Evolutionary conservation across 768 basidiomycete species (phyloP), one percentile per base, ranked within the genome.

Genomic region (Serendipita sp.): DNA sequence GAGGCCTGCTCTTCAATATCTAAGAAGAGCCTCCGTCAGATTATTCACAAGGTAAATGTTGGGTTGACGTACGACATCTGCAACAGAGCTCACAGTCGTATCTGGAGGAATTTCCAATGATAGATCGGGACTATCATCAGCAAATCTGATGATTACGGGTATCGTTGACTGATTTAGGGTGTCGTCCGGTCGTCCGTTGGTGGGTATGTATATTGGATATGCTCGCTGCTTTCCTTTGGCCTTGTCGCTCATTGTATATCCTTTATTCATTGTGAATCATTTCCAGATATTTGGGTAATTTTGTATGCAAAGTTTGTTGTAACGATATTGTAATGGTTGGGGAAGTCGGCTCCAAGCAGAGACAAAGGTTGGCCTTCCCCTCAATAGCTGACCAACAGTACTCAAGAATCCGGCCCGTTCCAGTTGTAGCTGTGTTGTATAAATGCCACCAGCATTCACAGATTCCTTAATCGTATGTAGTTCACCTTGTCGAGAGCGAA

Each of bases 401-500:
- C n/a, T 8, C 48, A 51, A 51, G 48, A 51, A 8, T 4, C 11
- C 28, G 16, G 5, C n/a, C 8, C 48, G 16, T 10, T 23, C 10
- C 10, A 16, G n/a, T 52, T 3, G 5, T 52, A n/a, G 32, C 2
- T 63, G 13, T 56, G 13, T 41, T 41, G 38, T 68, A 71, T 68
- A 71, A 68, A 67, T 76, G 72, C 67, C 65, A 23, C 80, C 80
- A 32, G 70, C 75, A 16, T 80, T 80, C 66, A 41, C 71, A 8
- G 78, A 81, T 68, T 81, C 81, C 63, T 78, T 81, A 63, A 69
- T 76, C 56, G 80, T 81, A 71, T 70, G 76, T 71, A 65, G 66
- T 52, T 36, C 34, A n/a, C 13, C 10, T 18, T 65, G 10, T n/a
- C 48, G 23, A 7, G 18, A 7, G n/a, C 48, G n/a, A 34, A 13